Evolutionary conservation across 257 asterid species (phyloP), one percentile per base, ranked within the genome.

Genomic region (Leonotis leonurus): DNA sequence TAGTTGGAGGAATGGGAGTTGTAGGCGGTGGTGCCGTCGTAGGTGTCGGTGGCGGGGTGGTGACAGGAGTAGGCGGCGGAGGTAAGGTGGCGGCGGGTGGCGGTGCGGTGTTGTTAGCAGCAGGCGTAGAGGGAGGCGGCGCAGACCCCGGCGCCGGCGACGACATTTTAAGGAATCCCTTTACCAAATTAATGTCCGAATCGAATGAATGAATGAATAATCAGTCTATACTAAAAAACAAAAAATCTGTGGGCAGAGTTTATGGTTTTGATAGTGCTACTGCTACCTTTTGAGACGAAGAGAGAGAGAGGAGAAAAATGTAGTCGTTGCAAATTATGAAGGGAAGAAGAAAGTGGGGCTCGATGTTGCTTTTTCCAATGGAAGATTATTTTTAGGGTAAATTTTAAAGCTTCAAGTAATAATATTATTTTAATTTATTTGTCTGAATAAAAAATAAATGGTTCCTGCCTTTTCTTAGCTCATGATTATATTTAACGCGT

Each of bases 61-160:
- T 78, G 1, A 82, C 73, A 0, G 86, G 74, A 3, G 81, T 14
- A 9, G 71, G 62, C 6, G 78, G 66, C 6, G 77, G 77, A 11
- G 83, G 68, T 0, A 78, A 33, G 1, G 68, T 45, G 6, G 79
- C 44, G 22, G 80, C 52, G 1, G 90, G 84, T 1, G 86, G 82
- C 0, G 85, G 73, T 2, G 87, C 25, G 4, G 85, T 73, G 37
- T 56, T 3, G 67, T 73, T 74, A 6, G 74, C 25, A 1, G 81
- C 77, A 12, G 40, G 40, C 1, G 84, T 44, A 0, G 77, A 62
- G 13, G 85, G 85, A 33, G 79, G 70, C 17, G 83, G 91, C 1
- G 89, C 67, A 3, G 81, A 58, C n/a, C 54, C 83, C 68, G 90
- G 88, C 67, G 85, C 62, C 49, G 85, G 85, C 44, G 84, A 59